A percentile compares a stretch with the other conserved stretches of the same genome.
Evolutionary conservation across 208 protist species (phyloP).

Genomic region (Naegleria lovaniensis): DNA sequence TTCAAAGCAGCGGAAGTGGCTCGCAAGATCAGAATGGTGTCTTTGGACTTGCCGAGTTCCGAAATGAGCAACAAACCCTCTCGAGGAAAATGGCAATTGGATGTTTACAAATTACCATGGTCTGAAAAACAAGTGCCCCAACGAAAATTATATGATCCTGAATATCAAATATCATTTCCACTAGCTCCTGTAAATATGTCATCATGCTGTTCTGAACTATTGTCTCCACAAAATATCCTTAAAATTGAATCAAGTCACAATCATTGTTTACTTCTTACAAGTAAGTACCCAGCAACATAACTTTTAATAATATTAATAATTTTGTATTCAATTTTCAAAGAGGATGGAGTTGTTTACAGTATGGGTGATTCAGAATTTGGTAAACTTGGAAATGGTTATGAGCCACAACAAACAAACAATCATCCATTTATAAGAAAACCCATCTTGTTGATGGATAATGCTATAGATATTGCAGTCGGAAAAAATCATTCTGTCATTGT

Average conservation of each 20-base stretch:
- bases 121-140: not conserved
- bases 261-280: not conserved
- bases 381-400: not conserved
- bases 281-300: not conserved
- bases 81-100: not conserved
- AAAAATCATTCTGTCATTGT: not conserved
- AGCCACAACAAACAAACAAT: not conserved
- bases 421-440: not conserved
- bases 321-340: not conserved
- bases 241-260: not conserved
- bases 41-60: too few species aligned
- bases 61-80: too few species aligned
- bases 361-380: not conserved
- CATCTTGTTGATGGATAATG: not conserved
- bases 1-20: too few species aligned
- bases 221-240: not conserved
- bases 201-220: not conserved
- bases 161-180: not conserved
- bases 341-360: not conserved
- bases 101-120: not conserved
- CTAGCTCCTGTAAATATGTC: not conserved
- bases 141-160: not conserved
- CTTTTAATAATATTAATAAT: too few species aligned
- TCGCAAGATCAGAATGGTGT: too few species aligned
- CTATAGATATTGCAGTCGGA: not conserved